Evolutionary conservation across 768 basidiomycete species (phyloP), one percentile per base, ranked within the genome.

Genomic region (Phlegmacium glaucopus): DNA sequence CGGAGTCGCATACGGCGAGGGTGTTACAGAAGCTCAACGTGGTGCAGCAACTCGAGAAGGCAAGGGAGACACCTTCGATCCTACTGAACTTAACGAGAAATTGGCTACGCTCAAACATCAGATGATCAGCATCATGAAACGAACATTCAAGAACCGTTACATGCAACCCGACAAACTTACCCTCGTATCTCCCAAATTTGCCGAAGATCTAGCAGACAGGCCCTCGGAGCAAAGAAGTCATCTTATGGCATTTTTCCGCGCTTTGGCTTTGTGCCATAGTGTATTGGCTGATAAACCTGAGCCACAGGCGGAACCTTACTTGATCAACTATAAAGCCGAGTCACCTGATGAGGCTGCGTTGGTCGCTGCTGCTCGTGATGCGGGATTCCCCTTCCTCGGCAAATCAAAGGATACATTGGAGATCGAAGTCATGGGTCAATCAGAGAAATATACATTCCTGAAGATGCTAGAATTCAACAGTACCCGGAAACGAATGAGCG

Each of bases 311-410:
- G 66, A 81, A 4, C 88, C 90, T 0, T 80, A 76, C 61, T 62
- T 71, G 8, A 61, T 95, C 46, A 80, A 87, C 49, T 98, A 97
- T 75, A 98, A 97, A 68, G 95, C 95, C 4, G 94, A 99, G 68
- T 90, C 87, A 4, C 94, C 93, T 0, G 94, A 97, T 60, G 95
- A 97, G 63, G 91, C 93, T 16, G 95, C 95, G 10, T 76, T 98
- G 28, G 95, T 98, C 8, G 85, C 78, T 26, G 92, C 90, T 8
- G 94, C 95, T 12, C 77, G 94, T 30, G 95, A 98, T 61, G 85
- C 85, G 4, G 95, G 95, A 0, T 98, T 96, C 63, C 88, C 90
- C 1, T 98, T 96, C 67, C 66, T 96, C 36, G 76, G 74, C 54
- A 85, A 84, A 63, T 74, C 78, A 29, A 88, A 85, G 65, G 84